Percentiles rank a stretch among this genome's conserved stretches.
Evolutionary conservation across 2,329 filamentous ascomycete genomes (phyloP).

Genomic region (Ophiostoma pallidulum): DNA sequence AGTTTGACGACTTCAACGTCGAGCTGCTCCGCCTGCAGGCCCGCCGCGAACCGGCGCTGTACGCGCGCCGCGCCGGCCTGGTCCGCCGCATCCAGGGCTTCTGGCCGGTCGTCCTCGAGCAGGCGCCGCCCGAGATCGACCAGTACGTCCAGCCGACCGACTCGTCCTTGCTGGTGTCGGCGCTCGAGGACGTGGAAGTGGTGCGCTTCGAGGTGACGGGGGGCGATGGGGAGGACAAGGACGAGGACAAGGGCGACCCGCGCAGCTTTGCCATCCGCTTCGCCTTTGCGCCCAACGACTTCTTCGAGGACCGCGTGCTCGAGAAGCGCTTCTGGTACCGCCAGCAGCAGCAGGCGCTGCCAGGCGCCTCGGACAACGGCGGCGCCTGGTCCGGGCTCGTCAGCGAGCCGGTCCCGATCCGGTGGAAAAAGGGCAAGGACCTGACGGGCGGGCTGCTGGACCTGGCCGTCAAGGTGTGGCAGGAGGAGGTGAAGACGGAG

Average conservation of each 20-base stretch:
- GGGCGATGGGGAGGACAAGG: slow-evolving; percentile 32
- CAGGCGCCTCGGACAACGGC: too few relatives aligned
- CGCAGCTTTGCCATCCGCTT: slow-evolving; percentile 70
- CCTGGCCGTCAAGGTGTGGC: slow-evolving; percentile 59
- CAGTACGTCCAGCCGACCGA: slow-evolving; percentile 79
- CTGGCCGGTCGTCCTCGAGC: slow-evolving; percentile 90
- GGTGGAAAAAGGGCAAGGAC: slow-evolving; percentile 81
- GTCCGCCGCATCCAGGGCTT: slow-evolving; percentile 72
- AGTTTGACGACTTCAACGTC: slow-evolving; percentile 75
- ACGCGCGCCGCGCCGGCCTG: slow-evolving; percentile 63
- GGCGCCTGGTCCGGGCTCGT: slow-evolving; percentile 62
- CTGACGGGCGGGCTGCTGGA: slow-evolving; percentile 71
- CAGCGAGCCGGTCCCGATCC: slow-evolving; percentile 78
- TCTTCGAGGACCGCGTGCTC: slow-evolving; percentile 67
- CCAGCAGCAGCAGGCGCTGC: slow-evolving; percentile 6
- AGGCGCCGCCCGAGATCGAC: slow-evolving; percentile 76
- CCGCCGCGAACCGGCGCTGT: slow-evolving; percentile 58
- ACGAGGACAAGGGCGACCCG: slow-evolving; percentile 53
- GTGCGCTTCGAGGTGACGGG: slow-evolving; percentile 68
- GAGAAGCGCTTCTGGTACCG: slow-evolving; percentile 93
- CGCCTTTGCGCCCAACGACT: slow-evolving; percentile 71
- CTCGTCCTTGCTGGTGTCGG: slow-evolving; percentile 58
- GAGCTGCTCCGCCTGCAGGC: slow-evolving; percentile 60
- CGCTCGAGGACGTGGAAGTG: slow-evolving; percentile 61
- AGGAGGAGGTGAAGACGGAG: slow-evolving; percentile 38